Base-by-base conservation (phyloP, 2,329 filamentous ascomycete genomes). In the Rugonectria rugulosa region DNA sequence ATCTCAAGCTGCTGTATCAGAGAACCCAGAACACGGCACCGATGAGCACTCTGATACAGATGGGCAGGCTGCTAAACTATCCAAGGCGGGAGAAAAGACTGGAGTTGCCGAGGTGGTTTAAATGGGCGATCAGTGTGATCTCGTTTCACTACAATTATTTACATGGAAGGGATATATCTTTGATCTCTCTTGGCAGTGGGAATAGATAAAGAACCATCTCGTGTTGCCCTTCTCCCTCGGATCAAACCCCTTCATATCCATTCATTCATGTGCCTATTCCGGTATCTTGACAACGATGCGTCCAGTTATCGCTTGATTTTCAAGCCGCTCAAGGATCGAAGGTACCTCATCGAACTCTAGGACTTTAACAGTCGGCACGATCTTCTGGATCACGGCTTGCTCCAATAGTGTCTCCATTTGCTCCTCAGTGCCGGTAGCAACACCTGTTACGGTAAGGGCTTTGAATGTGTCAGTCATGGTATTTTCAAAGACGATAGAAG, bases 231-330 rank as follows among this genome's bases (percentile, higher is more conserved):
- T 4, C 31, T 21, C 9, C 15, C 17, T 5, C 5, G 4, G 11
- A n/a, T 9, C n/a, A 34, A 24, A 42, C 8, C 5, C 17, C 3
- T 52, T n/a, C n/a, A n/a, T n/a, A n/a, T n/a, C n/a, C n/a, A n/a
- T n/a, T n/a, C n/a, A n/a, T n/a, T n/a, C n/a, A n/a, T n/a, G n/a
- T n/a, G n/a, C n/a, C n/a, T 10, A 52, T 20, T 47, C 17, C 3
- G 61, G 51, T 19, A 67, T 57, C 15, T 27, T 63, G 0, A 67
- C 37, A 2, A 67, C 61, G 4, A 63, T 31, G 9, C 64, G 53
- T 0, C 64, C 64, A 0, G 61, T 63, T 4, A 67, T 17, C 0
- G 17, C 20, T 4, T 67, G 59, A 0, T 14, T 17, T 8, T 60
- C 27, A 2, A 67, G 47, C 2, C 21, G 54, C 1, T 32, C 29